Evolutionary conservation across 805 yeast species (phyloP).

Genomic region (Myxozyma kluyveri): DNA sequence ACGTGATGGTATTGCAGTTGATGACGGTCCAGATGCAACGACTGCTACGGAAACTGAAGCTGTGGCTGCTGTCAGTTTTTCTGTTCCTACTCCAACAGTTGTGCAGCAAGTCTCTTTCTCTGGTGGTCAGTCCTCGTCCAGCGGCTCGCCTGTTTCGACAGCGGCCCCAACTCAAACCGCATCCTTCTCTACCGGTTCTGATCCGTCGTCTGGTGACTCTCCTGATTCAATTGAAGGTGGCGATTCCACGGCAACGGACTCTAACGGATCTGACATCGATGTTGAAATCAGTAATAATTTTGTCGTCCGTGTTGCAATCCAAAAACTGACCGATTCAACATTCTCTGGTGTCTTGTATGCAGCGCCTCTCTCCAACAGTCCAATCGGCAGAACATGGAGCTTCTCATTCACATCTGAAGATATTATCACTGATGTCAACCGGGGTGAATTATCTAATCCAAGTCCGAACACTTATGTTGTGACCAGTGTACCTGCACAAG

Average conservation of each 20-base stretch:
- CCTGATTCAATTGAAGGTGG: neutral
- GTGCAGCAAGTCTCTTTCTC: slow-evolving; percentile 6
- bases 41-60: neutral
- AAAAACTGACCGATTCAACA: slow-evolving; percentile 10
- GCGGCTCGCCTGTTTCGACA: neutral
- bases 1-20: neutral
- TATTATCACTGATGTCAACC: slow-evolving; percentile 9
- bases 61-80: neutral
- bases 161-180: slow-evolving; percentile 7
- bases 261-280: too few species aligned
- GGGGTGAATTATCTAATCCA: slow-evolving; percentile 12
- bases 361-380: slow-evolving; percentile 21
- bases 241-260: neutral
- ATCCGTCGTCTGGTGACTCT: neutral
- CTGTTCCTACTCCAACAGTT: slow-evolving; percentile 8
- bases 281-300: slow-evolving; percentile 2
- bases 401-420: slow-evolving; percentile 16
- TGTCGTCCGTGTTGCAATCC: slow-evolving; percentile 11
- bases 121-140: neutral
- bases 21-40: neutral
- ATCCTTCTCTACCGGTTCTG: neutral
- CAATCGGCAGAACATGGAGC: slow-evolving; percentile 23
- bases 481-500: slow-evolving; percentile 17
- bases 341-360: slow-evolving; percentile 23
- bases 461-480: slow-evolving; percentile 12